phyloP scores from a whole-genome alignment of 192 early-diverging fungal genomes.

The Pecoramyces ruminantium region DNA sequence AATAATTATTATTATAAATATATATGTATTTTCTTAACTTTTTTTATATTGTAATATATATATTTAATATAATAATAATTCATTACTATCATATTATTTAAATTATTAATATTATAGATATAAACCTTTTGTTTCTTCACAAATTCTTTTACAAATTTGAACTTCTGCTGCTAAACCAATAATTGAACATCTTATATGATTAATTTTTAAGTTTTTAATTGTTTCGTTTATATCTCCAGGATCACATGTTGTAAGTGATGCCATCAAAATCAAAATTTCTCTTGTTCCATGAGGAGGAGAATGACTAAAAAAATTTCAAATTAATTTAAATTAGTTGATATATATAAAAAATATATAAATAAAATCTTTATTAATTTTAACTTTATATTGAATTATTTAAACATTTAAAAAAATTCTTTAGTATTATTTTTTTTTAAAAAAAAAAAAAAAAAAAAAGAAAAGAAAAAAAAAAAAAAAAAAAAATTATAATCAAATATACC shows the following conservation, averaged over 20 bases:
- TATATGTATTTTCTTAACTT: too few species aligned
- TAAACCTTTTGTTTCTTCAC: conserved; percentile 55
- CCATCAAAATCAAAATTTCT: conserved; percentile 75
- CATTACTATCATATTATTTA: too few species aligned
- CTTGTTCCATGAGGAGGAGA: conserved; percentile 80
- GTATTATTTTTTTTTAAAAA: too few species aligned
- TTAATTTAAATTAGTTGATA: too few species aligned
- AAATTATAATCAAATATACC: conserved; percentile 7
- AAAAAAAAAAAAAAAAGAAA: conserved; percentile 5
- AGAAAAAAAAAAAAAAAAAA: background rate
- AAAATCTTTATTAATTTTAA: too few species aligned
- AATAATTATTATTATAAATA: too few species aligned
- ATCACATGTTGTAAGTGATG: conserved; percentile 81
- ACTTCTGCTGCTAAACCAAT: conserved; percentile 85
- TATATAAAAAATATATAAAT: too few species aligned
- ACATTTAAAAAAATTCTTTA: too few species aligned
- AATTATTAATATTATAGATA: background rate
- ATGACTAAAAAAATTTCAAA: too few species aligned
- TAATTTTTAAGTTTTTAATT: conserved; percentile 36
- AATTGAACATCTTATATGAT: conserved; percentile 67
- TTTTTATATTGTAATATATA: too few species aligned
- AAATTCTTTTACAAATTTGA: conserved; percentile 55
- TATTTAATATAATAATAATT: too few species aligned
- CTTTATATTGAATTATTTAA: too few species aligned
- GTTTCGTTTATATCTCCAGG: conserved; percentile 82